Conservation (phyloP, 2,329 filamentous ascomycete genomes). For the Penicillium oxalicum region DNA sequence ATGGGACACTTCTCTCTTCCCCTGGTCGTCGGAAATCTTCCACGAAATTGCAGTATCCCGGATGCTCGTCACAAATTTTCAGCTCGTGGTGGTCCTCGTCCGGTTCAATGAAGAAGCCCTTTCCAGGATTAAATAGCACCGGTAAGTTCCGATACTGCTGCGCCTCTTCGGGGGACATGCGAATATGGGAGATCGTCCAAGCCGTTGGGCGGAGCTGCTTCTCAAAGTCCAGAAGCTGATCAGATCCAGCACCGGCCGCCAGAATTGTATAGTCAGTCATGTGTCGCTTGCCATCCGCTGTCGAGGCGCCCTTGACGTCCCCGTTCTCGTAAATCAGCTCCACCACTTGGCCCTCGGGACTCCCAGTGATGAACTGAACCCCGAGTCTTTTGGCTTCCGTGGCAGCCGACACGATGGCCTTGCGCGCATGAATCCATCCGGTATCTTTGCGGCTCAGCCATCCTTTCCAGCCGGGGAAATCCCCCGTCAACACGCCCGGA, state of each 20-base stretch:
- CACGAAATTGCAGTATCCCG: conserved; percentile 50
- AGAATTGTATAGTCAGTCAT: conserved; percentile 44
- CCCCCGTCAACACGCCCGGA: conserved; percentile 45
- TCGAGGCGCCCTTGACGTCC: conserved; percentile 41
- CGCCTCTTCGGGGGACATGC: conserved; percentile 43
- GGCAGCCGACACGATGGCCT: conserved; percentile 44
- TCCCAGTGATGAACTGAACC: conserved; percentile 43
- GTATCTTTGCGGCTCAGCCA: conserved; percentile 38
- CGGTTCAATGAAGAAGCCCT: conserved; percentile 48
- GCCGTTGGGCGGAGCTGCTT: conserved; percentile 50
- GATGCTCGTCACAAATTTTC: conserved; percentile 48
- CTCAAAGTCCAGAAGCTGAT: conserved; percentile 46
- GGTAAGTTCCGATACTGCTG: conserved; percentile 45
- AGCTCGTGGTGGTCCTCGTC: conserved; percentile 37
- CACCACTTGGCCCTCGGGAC: conserved; percentile 33
- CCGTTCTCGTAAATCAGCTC: conserved; percentile 35
- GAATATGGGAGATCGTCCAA: conserved; percentile 50
- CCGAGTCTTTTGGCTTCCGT: conserved; percentile 44
- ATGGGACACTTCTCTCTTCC: conserved; percentile 34
- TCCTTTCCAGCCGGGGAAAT: conserved; percentile 48
- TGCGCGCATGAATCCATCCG: conserved; percentile 51
- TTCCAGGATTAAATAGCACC: conserved; percentile 45
- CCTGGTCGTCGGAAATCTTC: conserved; percentile 18
- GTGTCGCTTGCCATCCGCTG: conserved; percentile 39
- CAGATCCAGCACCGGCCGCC: conserved; percentile 46